A percentile compares a stretch with the other conserved stretches of the same genome.
Conservation (phyloP, 108 stramenopile genomes). For the Aurantiochytrium sp. region DNA sequence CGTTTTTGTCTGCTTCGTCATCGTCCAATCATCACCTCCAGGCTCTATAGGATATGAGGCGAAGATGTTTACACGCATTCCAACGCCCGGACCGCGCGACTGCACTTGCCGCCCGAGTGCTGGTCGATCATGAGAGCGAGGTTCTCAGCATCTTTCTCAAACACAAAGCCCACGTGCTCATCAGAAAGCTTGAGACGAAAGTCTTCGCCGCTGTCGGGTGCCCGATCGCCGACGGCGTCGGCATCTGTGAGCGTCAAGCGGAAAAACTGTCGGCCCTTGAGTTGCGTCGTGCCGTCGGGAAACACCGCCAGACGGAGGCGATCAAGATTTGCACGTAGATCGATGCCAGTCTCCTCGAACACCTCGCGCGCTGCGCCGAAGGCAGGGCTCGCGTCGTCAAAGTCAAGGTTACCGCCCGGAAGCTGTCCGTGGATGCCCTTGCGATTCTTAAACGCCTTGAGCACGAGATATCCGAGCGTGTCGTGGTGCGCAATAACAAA, state of each 20-base stretch:
- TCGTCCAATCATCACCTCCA: too few relatives aligned
- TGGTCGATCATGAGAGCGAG: not conserved
- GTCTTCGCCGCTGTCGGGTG: not conserved
- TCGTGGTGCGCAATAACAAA: not conserved
- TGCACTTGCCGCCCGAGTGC: not conserved
- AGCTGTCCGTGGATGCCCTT: not conserved
- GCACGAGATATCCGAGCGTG: not conserved
- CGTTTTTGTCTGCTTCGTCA: too few relatives aligned
- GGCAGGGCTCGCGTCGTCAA: not conserved
- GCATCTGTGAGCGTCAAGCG: not conserved
- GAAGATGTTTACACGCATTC: not conserved
- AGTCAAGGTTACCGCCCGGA: not conserved
- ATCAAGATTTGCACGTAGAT: not conserved
- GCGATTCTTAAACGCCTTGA: not conserved
- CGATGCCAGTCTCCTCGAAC: constrained; percentile 15
- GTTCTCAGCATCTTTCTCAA: not conserved
- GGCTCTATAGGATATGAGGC: too few relatives aligned
- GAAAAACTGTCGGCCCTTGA: not conserved
- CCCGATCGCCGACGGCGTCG: not conserved
- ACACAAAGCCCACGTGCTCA: not conserved
- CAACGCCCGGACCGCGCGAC: not conserved
- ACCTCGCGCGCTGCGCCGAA: not conserved
- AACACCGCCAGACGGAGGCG: not conserved
- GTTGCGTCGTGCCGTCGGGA: not conserved
- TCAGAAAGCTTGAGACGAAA: not conserved